Evolutionary conservation across 2,329 filamentous ascomycete genomes (phyloP), one percentile per base, ranked within the genome.

Genomic region (Cordyceps cateniannulata): DNA sequence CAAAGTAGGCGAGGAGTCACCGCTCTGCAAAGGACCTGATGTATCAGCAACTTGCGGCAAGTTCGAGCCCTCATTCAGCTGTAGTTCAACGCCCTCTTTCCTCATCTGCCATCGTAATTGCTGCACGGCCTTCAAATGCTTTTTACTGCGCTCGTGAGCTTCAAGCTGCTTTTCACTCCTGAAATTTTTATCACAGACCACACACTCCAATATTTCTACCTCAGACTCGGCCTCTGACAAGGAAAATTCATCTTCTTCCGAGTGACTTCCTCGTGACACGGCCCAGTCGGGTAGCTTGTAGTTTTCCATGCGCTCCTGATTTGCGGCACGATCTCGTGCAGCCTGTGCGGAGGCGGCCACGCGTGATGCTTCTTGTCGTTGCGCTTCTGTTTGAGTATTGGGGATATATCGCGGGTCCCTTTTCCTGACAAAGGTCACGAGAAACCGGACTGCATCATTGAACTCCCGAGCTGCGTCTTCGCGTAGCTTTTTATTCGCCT

Each of bases 61-160:
- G 48, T 14, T 52, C n/a, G n/a, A n/a, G n/a, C n/a, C n/a, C 18
- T 55, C 50, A 20, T 45, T 50, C 27, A 87, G 69, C 47, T 82
- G 74, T 9, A 91, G 72, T 53, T 85, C 79, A 51, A 79, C 78
- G 67, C 93, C 88, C 68, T 99, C 90, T 66, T 87, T 86, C 66
- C 82, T 84, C 92, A 99, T 96, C 71, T 95, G 87, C 68, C 85
- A 82, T 68, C 85, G 86, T 44, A 99, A 75, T 63, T 92, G 84
- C 66, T 93, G 87, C 7, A 97, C 82, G 2, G 91, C 88, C 71
- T 96, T 98, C 63, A 87, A 75, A 69, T 99, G 95, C 75, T 98
- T 99, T 73, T 96, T 99, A 79, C 93, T 98, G 76, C 89, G 91
- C 76, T 97, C 93, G 69, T 99, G 95, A 3, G 89, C 88, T 68